Percentiles rank a stretch among this genome's conserved stretches.
These are phyloP conservation scores for Lodderomyces jiufengensis DNA, from an alignment of 1,139 yeast species.

Conservation along the genomic window DNA sequence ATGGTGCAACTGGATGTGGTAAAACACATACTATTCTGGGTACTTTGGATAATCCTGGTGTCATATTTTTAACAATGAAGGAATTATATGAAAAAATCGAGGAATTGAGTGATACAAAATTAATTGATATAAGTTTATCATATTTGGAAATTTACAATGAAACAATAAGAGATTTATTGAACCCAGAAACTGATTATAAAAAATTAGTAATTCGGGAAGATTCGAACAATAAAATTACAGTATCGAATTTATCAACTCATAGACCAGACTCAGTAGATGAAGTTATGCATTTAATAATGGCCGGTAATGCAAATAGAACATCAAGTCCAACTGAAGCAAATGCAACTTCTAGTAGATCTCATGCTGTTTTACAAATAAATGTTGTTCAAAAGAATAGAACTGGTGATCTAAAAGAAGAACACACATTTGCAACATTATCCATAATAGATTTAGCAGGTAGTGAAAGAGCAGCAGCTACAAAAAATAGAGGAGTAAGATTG, in stretches of 20 bases:
- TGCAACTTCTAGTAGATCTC: conserved; percentile 85
- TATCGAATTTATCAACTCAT: conserved; percentile 69
- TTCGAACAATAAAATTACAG: conserved; percentile 61
- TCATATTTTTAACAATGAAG: conserved; percentile 73
- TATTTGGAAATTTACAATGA: conserved; percentile 91
- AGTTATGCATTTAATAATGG: conserved; percentile 72
- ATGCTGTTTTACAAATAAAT: conserved; percentile 84
- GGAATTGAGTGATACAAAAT: conserved; percentile 49
- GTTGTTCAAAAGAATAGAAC: conserved; percentile 61
- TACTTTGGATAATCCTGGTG: conserved; percentile 68
- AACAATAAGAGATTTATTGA: conserved; percentile 72
- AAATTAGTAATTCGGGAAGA: conserved; percentile 69
- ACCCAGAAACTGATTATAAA: conserved; percentile 47
- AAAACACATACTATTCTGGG: conserved; percentile 91
- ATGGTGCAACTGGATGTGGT: conserved; percentile 93
- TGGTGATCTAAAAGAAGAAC: conserved; percentile 63
- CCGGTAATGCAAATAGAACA: conserved; percentile 75
- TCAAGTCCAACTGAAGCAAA: conserved; percentile 90
- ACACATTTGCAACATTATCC: conserved; percentile 73
- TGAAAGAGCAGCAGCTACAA: conserved; percentile 89
- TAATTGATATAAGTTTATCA: conserved; percentile 61
- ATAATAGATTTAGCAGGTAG: conserved; percentile 93
- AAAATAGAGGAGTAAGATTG: conserved; percentile 73
- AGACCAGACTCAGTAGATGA: conserved; percentile 64
- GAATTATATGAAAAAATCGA: conserved; percentile 67